A percentile compares a stretch with the other conserved stretches of the same genome.
These are phyloP conservation scores for Psilocybe cyanescens DNA, from an alignment of 768 basidiomycete genomes.

Conservation along the genomic window DNA sequence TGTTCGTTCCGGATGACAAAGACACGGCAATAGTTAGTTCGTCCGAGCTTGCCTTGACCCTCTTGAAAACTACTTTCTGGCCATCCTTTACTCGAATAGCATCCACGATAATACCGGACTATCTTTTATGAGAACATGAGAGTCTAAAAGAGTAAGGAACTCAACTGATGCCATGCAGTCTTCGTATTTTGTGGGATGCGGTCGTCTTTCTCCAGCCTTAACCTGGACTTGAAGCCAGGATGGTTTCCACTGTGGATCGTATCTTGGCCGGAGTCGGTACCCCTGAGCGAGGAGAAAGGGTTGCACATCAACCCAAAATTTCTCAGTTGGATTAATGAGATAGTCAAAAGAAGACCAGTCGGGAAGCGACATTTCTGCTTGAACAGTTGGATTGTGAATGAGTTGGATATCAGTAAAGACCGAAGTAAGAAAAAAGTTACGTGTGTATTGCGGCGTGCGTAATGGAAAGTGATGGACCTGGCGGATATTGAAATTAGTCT, in stretches of 20 bases:
- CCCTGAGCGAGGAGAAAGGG: constrained; percentile 2
- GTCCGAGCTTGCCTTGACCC: constrained; percentile 7
- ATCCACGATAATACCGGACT: constrained; percentile 7
- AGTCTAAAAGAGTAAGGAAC: not conserved
- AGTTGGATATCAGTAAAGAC: too few species aligned
- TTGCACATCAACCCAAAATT: constrained; percentile 8
- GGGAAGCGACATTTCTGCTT: too few species aligned
- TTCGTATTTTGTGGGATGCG: not conserved
- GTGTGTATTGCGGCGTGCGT: too few species aligned
- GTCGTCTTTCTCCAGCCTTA: not conserved
- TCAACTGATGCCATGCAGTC: not conserved
- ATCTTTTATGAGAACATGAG: too few species aligned
- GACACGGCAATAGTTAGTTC: constrained; percentile 8
- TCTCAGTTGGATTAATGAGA: not conserved
- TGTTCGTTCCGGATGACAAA: not conserved
- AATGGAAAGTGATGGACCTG: too few species aligned
- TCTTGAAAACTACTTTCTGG: constrained; percentile 17
- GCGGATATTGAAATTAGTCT: too few species aligned
- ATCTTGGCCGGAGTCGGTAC: constrained; percentile 10
- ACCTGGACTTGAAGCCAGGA: constrained; percentile 3
- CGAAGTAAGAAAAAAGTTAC: too few species aligned
- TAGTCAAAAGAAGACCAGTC: too few species aligned
- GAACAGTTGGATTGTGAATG: too few species aligned
- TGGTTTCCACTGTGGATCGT: constrained; percentile 13
- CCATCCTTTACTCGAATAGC: constrained; percentile 8